Percentiles rank a stretch among this genome's conserved stretches.
Conservation (phyloP, 2,329 filamentous ascomycete genomes). For the Ophidiomyces ophidiicola region DNA sequence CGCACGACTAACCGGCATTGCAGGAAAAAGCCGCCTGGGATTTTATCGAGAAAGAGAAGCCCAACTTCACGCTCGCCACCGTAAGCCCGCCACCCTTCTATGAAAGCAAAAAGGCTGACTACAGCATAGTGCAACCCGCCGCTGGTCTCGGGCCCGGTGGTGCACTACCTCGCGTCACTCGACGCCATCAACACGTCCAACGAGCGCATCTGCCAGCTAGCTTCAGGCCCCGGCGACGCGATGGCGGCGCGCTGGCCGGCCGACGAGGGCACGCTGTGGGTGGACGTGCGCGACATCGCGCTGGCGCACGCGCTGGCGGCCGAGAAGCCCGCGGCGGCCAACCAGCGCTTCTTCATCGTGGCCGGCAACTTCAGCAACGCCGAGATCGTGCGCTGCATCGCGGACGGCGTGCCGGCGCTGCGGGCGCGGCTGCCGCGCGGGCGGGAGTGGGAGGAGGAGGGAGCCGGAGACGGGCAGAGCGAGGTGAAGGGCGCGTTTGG, state of each 20-base stretch:
- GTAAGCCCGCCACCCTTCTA: conserved; percentile 26
- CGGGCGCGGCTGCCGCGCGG: conserved; percentile 31
- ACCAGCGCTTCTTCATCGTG: conserved; percentile 36
- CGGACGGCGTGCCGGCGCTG: conserved; percentile 33
- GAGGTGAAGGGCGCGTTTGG: conserved; percentile 21
- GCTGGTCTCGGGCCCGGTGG: conserved; percentile 51
- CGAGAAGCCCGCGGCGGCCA: conserved; percentile 35
- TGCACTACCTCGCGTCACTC: conserved; percentile 51
- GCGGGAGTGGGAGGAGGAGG: conserved; percentile 19
- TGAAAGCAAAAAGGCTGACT: background rate
- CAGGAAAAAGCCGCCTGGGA: conserved; percentile 53
- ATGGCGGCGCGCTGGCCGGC: conserved; percentile 44
- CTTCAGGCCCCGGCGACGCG: conserved; percentile 51
- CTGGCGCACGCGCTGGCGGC: conserved; percentile 38
- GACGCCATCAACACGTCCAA: conserved; percentile 63
- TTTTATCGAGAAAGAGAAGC: conserved; percentile 45
- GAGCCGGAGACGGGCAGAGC: no score
- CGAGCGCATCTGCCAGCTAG: conserved; percentile 51
- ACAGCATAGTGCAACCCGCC: conserved; percentile 39
- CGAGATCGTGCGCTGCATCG: conserved; percentile 31
- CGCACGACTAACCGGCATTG: background rate
- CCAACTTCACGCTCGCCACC: conserved; percentile 48
- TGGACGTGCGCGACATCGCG: conserved; percentile 40
- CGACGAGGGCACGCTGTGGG: conserved; percentile 48
- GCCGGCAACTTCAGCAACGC: conserved; percentile 34